Conservation (phyloP, 495 filamentous ascomycete species). For the Aspergillus ostianus region DNA sequence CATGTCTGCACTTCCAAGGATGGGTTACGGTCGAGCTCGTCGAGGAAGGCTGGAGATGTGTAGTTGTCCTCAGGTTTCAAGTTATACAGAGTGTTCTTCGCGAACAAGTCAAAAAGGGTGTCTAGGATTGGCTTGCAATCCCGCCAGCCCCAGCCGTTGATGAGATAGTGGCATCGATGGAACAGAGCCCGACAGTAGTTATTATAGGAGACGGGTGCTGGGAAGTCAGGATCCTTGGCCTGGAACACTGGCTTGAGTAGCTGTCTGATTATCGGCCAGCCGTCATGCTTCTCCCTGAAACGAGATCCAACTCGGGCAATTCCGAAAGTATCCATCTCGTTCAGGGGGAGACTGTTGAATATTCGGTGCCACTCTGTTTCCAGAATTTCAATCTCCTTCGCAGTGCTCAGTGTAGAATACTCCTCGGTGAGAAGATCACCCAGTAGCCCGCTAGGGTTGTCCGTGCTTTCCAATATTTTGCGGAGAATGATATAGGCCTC, state of each 20-base stretch:
- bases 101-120: constrained; percentile 88
- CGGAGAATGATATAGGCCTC: constrained; percentile 68
- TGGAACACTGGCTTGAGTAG: constrained; percentile 64
- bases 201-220: constrained; percentile 64
- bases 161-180: constrained; percentile 73
- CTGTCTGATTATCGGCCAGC: constrained; percentile 69
- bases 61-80: constrained; percentile 74
- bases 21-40: constrained; percentile 63
- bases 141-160: constrained; percentile 82
- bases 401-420: constrained; percentile 9
- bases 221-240: constrained; percentile 57
- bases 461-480: constrained; percentile 52
- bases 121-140: constrained; percentile 76
- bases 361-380: constrained; percentile 73
- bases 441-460: constrained; percentile 27
- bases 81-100: constrained; percentile 67
- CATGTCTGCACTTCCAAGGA: constrained; percentile 58
- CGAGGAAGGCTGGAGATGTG: constrained; percentile 76
- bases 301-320: constrained; percentile 56
- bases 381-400: constrained; percentile 52
- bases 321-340: constrained; percentile 71
- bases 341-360: constrained; percentile 71
- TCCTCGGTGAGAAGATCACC: constrained; percentile 54
- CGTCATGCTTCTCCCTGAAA: constrained; percentile 54
- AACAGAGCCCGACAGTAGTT: constrained; percentile 74